Evolutionary conservation across 371 early-diverging fungal genomes (phyloP), one percentile per base, ranked within the genome.

Genomic region (Actinomucor elegans): DNA sequence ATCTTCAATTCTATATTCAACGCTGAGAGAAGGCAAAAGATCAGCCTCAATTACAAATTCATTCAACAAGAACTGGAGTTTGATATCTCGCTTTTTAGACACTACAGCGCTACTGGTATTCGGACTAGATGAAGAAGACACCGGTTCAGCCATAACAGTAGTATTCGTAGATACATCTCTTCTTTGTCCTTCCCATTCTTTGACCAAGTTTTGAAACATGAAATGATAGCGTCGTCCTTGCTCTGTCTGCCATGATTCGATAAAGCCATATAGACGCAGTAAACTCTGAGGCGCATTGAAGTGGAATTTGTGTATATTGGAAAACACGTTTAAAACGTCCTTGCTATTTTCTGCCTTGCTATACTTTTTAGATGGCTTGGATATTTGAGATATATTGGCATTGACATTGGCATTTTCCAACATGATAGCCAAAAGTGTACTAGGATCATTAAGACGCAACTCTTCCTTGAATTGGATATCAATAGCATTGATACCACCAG

Each of bases 201-300:
- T 79, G 62, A 88, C 62, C n/a, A 89, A 58, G 17, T 82, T 82
- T 46, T 87, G 85, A 67, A 87, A 81, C 63, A 89, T 67, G 60
- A 89, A 88, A 52, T 86, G 87, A 58, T 88, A 91, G 5, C 80
- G 68, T 40, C 87, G 76, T 26, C 88, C 76, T 59, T 88, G 85
- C 43, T 90, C 90, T n/a, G 86, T 80, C 9, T 85, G 74, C 90
- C 91, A 91, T 36, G 87, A 87, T 52, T 89, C 91, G 15, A 92
- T 66, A 62, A 93, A 92, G 0, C 83, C 69, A 50, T 92, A 90
- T 2, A 93, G 64, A 33, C 85, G 84, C n/a, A 93, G 56, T 6
- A 92, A 58, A 49, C 89, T 90, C 45, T 88, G 81, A 2, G 92
- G 93, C 0, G 87, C 68, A 20, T 73, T 72, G 15, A 91, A 55